phyloP scores from a whole-genome alignment of 352 stramenopile species.

The Phytophthora chlamydospora region DNA sequence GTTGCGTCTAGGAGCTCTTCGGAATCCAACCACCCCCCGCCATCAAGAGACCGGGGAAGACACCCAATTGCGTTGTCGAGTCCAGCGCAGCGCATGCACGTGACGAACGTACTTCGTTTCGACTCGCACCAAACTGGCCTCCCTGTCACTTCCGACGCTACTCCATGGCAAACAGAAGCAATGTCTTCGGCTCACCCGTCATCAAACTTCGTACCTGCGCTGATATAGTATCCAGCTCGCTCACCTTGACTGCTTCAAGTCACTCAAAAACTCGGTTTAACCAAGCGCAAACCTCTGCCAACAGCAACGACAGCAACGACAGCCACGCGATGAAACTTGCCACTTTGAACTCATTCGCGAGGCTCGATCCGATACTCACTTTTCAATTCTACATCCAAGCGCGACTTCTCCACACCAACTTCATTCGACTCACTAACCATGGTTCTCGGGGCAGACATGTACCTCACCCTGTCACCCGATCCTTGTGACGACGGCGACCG shows the following conservation, averaged over 20 bases:
- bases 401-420: slow-evolving; percentile 1
- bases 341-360: no score
- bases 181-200: no score
- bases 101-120: no score
- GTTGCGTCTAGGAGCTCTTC: no score
- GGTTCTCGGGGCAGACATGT: slow-evolving; percentile 31
- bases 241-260: background rate
- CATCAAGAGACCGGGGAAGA: no score
- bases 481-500: slow-evolving; percentile 26
- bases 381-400: slow-evolving; percentile 16
- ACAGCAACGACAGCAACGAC: no score
- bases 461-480: slow-evolving; percentile 30
- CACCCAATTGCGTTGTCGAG: no score
- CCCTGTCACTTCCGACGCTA: background rate
- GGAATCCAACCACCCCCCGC: no score
- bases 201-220: background rate
- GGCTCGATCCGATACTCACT: slow-evolving; percentile 7
- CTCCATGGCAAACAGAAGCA: background rate
- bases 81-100: no score
- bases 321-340: no score
- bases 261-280: background rate
- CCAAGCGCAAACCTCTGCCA: background rate
- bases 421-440: slow-evolving; percentile 1
- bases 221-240: slow-evolving; percentile 12
- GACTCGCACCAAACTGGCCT: background rate